A percentile compares a stretch with the other conserved stretches of the same genome.
Conservation (phyloP, 805 yeast species). For the Kluyveromyces siamensis region DNA sequence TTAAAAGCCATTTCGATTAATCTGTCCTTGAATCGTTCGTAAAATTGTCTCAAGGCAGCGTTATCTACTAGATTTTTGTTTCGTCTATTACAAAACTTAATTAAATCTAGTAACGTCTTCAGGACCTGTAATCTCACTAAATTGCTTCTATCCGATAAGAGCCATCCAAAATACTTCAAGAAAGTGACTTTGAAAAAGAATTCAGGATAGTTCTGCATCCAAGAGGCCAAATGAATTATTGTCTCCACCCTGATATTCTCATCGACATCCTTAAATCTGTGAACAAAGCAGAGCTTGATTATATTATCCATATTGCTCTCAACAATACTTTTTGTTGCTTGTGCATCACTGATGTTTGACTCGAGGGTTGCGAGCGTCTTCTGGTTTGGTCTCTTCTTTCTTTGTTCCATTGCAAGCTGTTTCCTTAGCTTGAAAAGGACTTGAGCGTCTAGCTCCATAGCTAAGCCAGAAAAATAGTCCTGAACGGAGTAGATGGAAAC, state of each 20-base stretch:
- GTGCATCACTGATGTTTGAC: conserved; percentile 33
- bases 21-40: conserved; percentile 61
- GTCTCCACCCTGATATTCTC: conserved; percentile 64
- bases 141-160: conserved; percentile 60
- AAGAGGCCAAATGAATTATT: conserved; percentile 48
- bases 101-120: conserved; percentile 42
- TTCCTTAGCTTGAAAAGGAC: conserved; percentile 32
- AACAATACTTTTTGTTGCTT: conserved; percentile 42
- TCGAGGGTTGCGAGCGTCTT: conserved; percentile 40
- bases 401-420: conserved; percentile 30
- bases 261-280: conserved; percentile 76
- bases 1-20: conserved; percentile 52
- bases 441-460: conserved; percentile 29
- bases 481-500: conserved; percentile 50
- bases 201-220: conserved; percentile 69
- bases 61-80: conserved; percentile 33
- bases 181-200: conserved; percentile 59
- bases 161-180: conserved; percentile 76
- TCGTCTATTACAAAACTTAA: conserved; percentile 24
- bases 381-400: conserved; percentile 30
- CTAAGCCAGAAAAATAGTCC: conserved; percentile 46
- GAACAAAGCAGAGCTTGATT: conserved; percentile 56
- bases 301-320: conserved; percentile 56
- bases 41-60: conserved; percentile 66
- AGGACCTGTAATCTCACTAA: conserved; percentile 59